These are phyloP conservation scores for Fragaria nilgerrensis DNA, from an alignment of 306 rosid species.

Conservation along the genomic window DNA sequence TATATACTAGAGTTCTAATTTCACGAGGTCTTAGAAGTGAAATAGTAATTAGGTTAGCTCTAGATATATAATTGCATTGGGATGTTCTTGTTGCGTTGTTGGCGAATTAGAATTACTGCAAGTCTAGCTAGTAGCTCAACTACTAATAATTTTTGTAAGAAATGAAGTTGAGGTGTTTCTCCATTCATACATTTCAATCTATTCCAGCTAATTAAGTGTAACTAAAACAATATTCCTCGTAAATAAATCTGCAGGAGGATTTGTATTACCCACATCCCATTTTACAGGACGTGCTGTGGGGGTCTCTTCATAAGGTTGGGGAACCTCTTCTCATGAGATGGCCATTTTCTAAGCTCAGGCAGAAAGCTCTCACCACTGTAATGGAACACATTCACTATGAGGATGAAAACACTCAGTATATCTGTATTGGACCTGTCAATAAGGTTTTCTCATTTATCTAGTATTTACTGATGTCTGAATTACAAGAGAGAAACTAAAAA, in stretches of 20 bases:
- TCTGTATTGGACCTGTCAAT: conserved; percentile 67
- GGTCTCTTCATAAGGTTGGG: conserved; percentile 41
- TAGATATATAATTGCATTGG: too few relatives aligned
- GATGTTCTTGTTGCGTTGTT: too few relatives aligned
- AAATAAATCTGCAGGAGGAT: conserved; percentile 50
- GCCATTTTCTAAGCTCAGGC: conserved; percentile 64
- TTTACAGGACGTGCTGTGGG: conserved; percentile 60
- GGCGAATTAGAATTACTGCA: too few relatives aligned
- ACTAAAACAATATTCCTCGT: neutral
- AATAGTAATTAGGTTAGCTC: too few relatives aligned
- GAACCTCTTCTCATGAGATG: conserved; percentile 59
- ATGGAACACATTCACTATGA: conserved; percentile 71
- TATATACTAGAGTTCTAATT: neutral
- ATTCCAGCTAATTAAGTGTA: neutral
- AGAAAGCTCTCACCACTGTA: conserved; percentile 47
- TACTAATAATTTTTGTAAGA: neutral
- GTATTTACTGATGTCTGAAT: neutral
- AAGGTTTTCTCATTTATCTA: conserved; percentile 39
- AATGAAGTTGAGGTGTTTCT: neutral
- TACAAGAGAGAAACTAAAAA: neutral
- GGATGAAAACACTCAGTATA: conserved; percentile 55
- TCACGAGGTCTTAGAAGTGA: neutral
- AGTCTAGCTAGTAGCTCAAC: neutral
- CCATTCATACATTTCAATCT: neutral
- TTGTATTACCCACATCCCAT: conserved; percentile 40